A percentile compares a stretch with the other conserved stretches of the same genome.
These are phyloP conservation scores for Rhodosporidiobolus odoratus DNA, from an alignment of 768 basidiomycete genomes.

Conservation along the genomic window DNA sequence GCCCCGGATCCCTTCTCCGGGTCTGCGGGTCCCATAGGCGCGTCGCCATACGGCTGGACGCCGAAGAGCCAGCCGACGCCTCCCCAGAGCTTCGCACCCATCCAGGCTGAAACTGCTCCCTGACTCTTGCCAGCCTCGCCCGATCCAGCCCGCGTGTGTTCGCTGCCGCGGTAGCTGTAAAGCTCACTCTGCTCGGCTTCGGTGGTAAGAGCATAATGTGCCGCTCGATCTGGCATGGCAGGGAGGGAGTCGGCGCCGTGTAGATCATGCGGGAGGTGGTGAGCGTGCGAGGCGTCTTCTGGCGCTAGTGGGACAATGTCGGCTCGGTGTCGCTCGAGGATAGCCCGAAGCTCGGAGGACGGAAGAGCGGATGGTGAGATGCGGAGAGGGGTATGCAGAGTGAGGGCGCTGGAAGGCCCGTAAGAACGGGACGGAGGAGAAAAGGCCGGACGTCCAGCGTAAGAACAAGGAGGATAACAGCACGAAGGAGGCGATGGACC, in stretches of 20 bases:
- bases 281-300: neutral
- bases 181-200: neutral
- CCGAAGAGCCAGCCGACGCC: slow-evolving; percentile 20
- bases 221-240: slow-evolving; percentile 1
- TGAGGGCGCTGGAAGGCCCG: slow-evolving; percentile 7
- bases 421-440: neutral
- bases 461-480: too few relatives aligned
- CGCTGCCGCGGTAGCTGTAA: slow-evolving; percentile 2
- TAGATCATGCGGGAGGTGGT: neutral
- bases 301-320: slow-evolving; percentile 5
- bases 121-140: neutral
- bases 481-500: too few relatives aligned
- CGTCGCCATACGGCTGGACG: neutral
- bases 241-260: slow-evolving; percentile 6
- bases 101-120: neutral
- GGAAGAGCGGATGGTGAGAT: slow-evolving; percentile 22
- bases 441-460: slow-evolving; percentile 3
- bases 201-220: slow-evolving; percentile 3
- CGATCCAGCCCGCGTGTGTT: neutral
- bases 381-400: slow-evolving; percentile 11
- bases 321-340: slow-evolving; percentile 21
- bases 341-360: slow-evolving; percentile 14
- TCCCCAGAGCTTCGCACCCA: slow-evolving; percentile 7
- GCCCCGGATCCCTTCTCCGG: neutral
- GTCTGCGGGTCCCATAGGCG: too few relatives aligned